A percentile compares a stretch with the other conserved stretches of the same genome.
Evolutionary conservation across 78 protist species (phyloP).

Genomic region (Dictyostelium capitatum): DNA sequence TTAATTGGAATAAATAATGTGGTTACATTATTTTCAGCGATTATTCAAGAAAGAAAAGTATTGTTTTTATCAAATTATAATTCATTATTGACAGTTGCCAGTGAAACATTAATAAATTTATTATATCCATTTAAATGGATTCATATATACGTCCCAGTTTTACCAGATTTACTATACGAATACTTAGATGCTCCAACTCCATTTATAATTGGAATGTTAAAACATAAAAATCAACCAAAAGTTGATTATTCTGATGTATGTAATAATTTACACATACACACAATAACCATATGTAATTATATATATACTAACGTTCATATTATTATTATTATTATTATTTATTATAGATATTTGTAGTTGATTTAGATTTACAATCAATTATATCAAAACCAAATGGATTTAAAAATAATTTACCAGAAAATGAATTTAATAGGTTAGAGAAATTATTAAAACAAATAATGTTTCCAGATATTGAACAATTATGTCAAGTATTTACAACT

Average conservation of each 20-base stretch:
- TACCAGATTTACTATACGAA: constrained; percentile 63
- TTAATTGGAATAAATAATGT: constrained; percentile 47
- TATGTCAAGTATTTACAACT: constrained; percentile 14
- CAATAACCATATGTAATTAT: no score
- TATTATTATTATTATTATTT: background rate
- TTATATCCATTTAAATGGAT: constrained; percentile 85
- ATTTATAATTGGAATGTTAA: constrained; percentile 80
- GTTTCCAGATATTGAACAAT: constrained; percentile 23
- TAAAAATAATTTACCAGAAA: constrained; percentile 27
- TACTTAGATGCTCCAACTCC: constrained; percentile 88
- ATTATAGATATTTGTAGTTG: constrained; percentile 62
- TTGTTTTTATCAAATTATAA: constrained; percentile 46
- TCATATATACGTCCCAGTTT: constrained; percentile 85
- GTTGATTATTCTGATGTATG: constrained; percentile 30
- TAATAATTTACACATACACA: no score
- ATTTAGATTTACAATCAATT: constrained; percentile 72
- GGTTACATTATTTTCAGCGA: constrained; percentile 13
- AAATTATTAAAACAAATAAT: constrained; percentile 2
- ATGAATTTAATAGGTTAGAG: constrained; percentile 8
- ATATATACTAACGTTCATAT: no score
- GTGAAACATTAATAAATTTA: constrained; percentile 62
- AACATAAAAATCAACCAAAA: constrained; percentile 12
- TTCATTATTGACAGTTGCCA: constrained; percentile 66
- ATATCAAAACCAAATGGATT: background rate
- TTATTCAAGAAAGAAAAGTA: constrained; percentile 51